Conservation (phyloP, 495 filamentous ascomycete species). For the Xylaria castorea region DNA sequence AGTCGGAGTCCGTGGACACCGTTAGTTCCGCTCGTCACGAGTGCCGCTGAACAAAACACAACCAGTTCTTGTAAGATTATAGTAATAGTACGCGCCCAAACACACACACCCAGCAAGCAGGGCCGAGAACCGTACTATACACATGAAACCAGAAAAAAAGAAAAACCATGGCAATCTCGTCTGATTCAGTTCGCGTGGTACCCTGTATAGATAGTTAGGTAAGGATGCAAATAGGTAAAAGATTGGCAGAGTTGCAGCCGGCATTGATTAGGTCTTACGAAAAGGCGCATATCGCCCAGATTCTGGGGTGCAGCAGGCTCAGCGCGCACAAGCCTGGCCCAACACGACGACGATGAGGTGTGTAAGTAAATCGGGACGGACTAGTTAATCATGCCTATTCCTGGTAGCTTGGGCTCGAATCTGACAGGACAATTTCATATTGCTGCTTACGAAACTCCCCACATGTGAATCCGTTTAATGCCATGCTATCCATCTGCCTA, state of each 20-base stretch:
- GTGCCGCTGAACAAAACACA: not conserved
- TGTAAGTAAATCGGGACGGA: not conserved
- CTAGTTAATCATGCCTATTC: not conserved
- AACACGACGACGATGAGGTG: not conserved
- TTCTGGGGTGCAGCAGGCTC: constrained; percentile 25
- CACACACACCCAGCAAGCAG: not conserved
- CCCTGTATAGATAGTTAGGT: not conserved
- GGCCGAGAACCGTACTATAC: not conserved
- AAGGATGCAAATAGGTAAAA: not conserved
- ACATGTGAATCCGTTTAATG: constrained; percentile 5
- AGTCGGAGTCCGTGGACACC: not conserved
- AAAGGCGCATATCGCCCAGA: constrained; percentile 9
- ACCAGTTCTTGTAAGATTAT: not conserved
- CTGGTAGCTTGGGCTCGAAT: not conserved
- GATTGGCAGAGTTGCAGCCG: not conserved
- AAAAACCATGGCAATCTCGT: not conserved
- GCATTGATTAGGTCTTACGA: constrained; percentile 16
- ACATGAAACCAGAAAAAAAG: not conserved
- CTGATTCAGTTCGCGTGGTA: constrained; percentile 7
- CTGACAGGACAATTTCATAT: constrained; percentile 6
- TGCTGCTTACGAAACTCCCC: constrained; percentile 6
- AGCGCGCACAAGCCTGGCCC: not conserved
- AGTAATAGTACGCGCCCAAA: not conserved
- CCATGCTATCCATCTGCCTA: not conserved
- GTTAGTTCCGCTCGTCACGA: not conserved